Evolutionary conservation across 345 rosid species (phyloP), one percentile per base, ranked within the genome.

Genomic region (Gossypium bickii): DNA sequence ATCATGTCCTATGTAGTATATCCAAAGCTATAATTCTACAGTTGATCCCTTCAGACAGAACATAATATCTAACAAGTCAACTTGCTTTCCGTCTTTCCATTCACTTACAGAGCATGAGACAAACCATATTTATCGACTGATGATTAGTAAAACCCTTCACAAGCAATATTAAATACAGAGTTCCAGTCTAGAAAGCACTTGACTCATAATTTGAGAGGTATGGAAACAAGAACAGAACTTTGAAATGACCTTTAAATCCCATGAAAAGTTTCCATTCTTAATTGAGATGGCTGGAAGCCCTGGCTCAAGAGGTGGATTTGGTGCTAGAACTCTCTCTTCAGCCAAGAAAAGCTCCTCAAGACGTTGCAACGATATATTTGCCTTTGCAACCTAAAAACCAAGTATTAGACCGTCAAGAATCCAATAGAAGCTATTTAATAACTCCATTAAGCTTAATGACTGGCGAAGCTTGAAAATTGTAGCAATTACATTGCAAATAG

Each of bases 331-430:
- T 82, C 96, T 89, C 86, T 93, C 99, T 72, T 93, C 99, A 8
- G 94, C 78, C 82, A 93, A 71, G 80, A 93, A 83, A 41, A 93
- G 88, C 78, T 93, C 98, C 77, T 93, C 94, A 75, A 95, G 41
- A 38, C 99, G 99, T 83, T 93, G 93, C 53, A 91, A 81, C 44
- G 98, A 95, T 73, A 91, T 87, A 79, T 93, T 88, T 68, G 98
- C 98, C 73, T 83, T 95, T 47, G 88, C 98, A 80, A 87, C 99
- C 98, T 93, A 83, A 48, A 64, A 52, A 64, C 34, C 10, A 47
- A 64, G 52, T 4, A 24, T 44, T 45, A 47, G 62, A 29, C 24
- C 9, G 6, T 59, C 12, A 12, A 63, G 45, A 34, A 0, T n/a
- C 12, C 20, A 52, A 34, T 25, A n/a, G 8, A 51, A 63, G 70